Evolutionary conservation across 148 eudicot genomes (phyloP), one percentile per base, ranked within the genome.

Genomic region (Suaeda aralocaspica): DNA sequence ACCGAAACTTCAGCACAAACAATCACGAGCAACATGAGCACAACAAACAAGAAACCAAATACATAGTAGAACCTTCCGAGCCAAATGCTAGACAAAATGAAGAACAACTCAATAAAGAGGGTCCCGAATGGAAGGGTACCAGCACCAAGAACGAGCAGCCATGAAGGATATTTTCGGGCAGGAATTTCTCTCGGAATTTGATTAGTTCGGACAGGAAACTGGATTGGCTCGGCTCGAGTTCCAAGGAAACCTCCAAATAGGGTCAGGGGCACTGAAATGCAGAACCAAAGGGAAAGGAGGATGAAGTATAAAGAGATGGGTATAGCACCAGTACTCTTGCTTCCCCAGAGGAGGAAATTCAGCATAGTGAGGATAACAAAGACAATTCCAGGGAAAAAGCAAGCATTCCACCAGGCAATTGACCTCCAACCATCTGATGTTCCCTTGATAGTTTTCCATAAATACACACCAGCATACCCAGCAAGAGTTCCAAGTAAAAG

Each of bases 91-190:
- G 86, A 85, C 12, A 88, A 77, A 46, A 88, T 83, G 78, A 83
- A 82, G 81, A 83, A 88, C 30, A 85, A 84, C 55, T 88, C 92
- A 44, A 83, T 88, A 30, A 83, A 82, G 29, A 88, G 81, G 71
- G 87, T 88, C 36, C 89, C 89, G 68, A 85, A 88, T 9, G 89
- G 92, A 63, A 87, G 87, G 46, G 85, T 85, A 21, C 92, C 92
- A 19, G 92, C 89, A 46, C 87, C 92, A 41, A 87, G 83, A 74
- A 85, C 84, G 6, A 83, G 83, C 51, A 85, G 63, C 92, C 92
- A 87, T 10, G 89, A 85, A 4, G 89, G 87, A 57, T 81, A 88
- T 53, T 83, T 88, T 8, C 82, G 74, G 5, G 84, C 77, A 36
- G 89, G 89, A 49, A 88, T 88, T 59, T 88, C 86, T 60, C 87